These are phyloP conservation scores for Kondoa malvinella DNA, from an alignment of 768 basidiomycete species.

Conservation along the genomic window DNA sequence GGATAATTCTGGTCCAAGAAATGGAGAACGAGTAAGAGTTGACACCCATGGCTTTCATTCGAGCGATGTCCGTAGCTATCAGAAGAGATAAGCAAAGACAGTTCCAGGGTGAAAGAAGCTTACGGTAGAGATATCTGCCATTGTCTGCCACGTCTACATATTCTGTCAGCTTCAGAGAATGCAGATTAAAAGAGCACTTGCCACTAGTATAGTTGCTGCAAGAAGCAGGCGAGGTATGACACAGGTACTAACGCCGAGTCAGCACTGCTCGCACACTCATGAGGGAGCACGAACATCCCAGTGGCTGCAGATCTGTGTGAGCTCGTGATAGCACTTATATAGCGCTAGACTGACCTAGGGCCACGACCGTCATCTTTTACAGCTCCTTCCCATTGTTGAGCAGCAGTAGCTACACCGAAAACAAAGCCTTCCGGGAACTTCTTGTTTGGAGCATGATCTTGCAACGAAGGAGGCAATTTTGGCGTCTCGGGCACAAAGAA, in stretches of 20 bases:
- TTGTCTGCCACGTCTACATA: conserved; percentile 16
- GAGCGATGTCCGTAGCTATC: conserved; percentile 22
- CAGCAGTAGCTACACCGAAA: conserved; percentile 11
- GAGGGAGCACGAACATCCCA: no score
- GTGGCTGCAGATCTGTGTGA: neutral
- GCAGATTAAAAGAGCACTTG: no score
- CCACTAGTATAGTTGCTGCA: conserved; percentile 14
- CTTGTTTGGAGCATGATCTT: conserved; percentile 10
- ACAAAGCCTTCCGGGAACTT: conserved; percentile 16
- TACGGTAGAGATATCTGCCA: conserved; percentile 2
- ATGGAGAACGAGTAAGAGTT: conserved; percentile 43
- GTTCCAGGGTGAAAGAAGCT: neutral
- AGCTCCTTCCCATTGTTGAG: conserved; percentile 14
- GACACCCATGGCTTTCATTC: conserved; percentile 40
- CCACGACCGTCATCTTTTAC: conserved; percentile 16
- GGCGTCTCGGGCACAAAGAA: conserved; percentile 14
- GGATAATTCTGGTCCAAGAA: conserved; percentile 42
- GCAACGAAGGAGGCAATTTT: conserved; percentile 6
- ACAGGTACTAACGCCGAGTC: neutral
- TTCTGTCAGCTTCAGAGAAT: no score
- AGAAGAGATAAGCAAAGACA: neutral
- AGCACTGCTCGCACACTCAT: no score
- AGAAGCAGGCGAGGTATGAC: conserved; percentile 1
- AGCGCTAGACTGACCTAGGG: neutral
- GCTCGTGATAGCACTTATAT: no score